Conservation (phyloP, 768 basidiomycete genomes). For the Ramaria sp. region DNA sequence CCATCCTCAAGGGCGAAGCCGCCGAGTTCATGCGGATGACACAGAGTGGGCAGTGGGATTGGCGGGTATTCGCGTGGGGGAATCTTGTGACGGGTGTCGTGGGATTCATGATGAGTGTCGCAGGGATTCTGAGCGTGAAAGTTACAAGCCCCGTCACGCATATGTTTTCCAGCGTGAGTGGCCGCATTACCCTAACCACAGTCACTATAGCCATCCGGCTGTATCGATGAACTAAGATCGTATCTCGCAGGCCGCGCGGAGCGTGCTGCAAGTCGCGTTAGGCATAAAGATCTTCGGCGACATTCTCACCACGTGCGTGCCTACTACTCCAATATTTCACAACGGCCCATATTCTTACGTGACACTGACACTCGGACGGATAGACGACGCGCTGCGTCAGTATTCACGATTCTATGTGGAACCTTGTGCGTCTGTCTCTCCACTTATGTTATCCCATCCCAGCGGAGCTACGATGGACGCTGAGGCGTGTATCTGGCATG, state of each 20-base stretch:
- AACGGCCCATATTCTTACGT: no score
- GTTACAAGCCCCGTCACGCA: conserved; percentile 37
- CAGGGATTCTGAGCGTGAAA: conserved; percentile 35
- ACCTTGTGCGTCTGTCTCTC: conserved; percentile 39
- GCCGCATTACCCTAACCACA: no score
- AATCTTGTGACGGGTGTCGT: conserved; percentile 24
- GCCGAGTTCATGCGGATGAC: conserved; percentile 5
- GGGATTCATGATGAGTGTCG: conserved; percentile 35
- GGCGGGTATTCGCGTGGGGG: conserved; percentile 13
- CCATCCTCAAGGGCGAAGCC: conserved; percentile 27
- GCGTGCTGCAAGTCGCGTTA: conserved; percentile 34
- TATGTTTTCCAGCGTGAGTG: conserved; percentile 27
- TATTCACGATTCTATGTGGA: conserved; percentile 55
- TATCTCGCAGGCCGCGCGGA: conserved; percentile 23
- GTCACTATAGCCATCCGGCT: no score
- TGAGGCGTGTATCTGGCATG: no score
- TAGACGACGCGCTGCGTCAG: conserved; percentile 55
- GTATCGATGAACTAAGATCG: no score
- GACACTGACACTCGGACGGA: no score
- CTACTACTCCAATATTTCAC: no score
- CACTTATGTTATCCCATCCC: neutral
- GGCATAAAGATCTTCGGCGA: conserved; percentile 31
- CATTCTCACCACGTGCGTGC: conserved; percentile 19
- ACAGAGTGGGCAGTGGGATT: conserved; percentile 15
- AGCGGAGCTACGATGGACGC: no score